Evolutionary conservation across 805 yeast species (phyloP).

Genomic region (Myxozyma mucilagina): DNA sequence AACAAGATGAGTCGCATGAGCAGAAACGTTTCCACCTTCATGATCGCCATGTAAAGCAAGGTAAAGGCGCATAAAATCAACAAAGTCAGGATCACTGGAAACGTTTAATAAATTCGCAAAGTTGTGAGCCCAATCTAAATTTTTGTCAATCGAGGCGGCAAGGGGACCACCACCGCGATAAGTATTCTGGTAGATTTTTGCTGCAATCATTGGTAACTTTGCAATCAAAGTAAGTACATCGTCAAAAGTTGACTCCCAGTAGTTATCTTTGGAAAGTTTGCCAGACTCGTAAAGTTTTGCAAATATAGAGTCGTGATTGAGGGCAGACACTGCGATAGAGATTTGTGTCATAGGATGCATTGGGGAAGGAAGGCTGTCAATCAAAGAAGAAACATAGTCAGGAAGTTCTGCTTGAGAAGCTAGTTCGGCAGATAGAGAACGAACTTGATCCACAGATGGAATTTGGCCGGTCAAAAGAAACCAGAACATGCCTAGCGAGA

Average conservation of each 20-base stretch:
- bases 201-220: constrained; percentile 71
- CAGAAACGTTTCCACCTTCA: constrained; percentile 83
- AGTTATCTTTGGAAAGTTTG: constrained; percentile 58
- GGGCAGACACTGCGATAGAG: constrained; percentile 70
- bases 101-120: constrained; percentile 65
- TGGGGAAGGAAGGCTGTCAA: constrained; percentile 63
- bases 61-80: constrained; percentile 70
- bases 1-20: constrained; percentile 78
- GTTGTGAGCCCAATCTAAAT: constrained; percentile 72
- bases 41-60: constrained; percentile 77
- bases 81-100: constrained; percentile 50
- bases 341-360: constrained; percentile 86
- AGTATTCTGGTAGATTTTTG: constrained; percentile 69
- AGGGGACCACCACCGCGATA: constrained; percentile 49
- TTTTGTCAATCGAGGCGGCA: constrained; percentile 53
- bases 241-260: constrained; percentile 76
- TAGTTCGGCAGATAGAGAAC: constrained; percentile 57
- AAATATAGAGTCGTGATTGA: constrained; percentile 69
- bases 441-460: constrained; percentile 62
- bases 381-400: constrained; percentile 57
- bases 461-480: constrained; percentile 70
- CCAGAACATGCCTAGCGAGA: constrained; percentile 58
- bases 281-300: constrained; percentile 73
- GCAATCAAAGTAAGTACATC: constrained; percentile 71
- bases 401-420: constrained; percentile 69